Base-by-base conservation (phyloP, 306 rosid species). In the Trifolium dubium region DNA sequence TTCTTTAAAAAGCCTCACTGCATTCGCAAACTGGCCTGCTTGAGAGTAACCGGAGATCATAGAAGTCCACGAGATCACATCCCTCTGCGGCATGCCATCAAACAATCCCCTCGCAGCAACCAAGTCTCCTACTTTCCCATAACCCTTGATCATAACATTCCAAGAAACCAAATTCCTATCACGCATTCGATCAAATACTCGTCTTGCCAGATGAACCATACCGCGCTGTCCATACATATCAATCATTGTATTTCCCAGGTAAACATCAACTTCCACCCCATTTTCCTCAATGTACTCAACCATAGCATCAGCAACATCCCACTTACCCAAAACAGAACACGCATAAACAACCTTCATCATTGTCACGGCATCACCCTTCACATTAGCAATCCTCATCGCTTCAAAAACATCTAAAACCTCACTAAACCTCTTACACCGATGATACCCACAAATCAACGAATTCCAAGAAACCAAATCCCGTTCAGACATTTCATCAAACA, bases 391-490 rank as follows among this genome's bases (percentile, higher is more conserved):
- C 41, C 13, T 51, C 96, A 93, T 89, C 4, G 74, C 86, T 80
- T 88, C 60, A 50, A 91, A 91, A 61, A 86, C 79, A 58, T 31
- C 73, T 87, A 89, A 82, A 69, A 85, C 96, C 69, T 93, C 91
- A 69, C 76, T 67, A 88, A 62, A 91, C 65, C 74, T 79, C 77
- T 56, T 80, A 41, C 80, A 75, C 69, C 85, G 88, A 65, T 89
- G 56, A 69, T 77, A 91, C 50, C 90, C 97, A 80, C 92, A 91
- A 47, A 93, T 83, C 83, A 91, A 64, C 17, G 97, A 91, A 69
- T 91, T 93, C 98, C 96, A 93, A 44, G 98, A 93, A 39, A 93
- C 92, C 78, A 91, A 83, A 80, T 91, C 97, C 79, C 89, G 85
- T 1, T 85, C 84, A 6, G 19, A 44, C 92, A 91, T 91, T 89